Conservation (phyloP, 164 flowering plant genomes). For the Paratinospora sagittata region DNA sequence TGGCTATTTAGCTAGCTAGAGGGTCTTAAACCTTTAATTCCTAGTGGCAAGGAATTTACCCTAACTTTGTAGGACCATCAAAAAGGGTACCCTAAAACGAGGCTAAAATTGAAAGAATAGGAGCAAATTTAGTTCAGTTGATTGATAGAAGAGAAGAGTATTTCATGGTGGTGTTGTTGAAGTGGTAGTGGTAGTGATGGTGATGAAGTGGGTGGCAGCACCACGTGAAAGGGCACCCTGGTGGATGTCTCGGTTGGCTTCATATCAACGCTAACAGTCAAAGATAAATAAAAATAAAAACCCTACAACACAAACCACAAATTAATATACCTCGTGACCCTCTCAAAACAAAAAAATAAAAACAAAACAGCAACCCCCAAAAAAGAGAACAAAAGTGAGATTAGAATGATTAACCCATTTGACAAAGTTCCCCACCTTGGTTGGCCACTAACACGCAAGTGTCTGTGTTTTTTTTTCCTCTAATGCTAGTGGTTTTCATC, state of each 20-base stretch:
- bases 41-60: constrained; percentile 1
- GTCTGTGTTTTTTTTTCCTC: too few relatives aligned
- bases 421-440: constrained; percentile 28
- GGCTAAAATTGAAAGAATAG: neutral
- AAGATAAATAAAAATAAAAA: neutral
- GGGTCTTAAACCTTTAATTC: neutral
- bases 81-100: neutral
- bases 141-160: too few relatives aligned
- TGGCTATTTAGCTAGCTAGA: too few relatives aligned
- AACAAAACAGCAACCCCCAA: neutral
- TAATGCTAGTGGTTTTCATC: constrained; percentile 34
- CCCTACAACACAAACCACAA: neutral
- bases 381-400: neutral
- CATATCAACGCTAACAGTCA: constrained; percentile 10
- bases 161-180: too few relatives aligned
- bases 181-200: neutral
- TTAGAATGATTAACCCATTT: constrained; percentile 18
- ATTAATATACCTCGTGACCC: neutral
- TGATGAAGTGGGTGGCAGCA: constrained; percentile 9
- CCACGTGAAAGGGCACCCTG: constrained; percentile 9
- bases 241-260: constrained; percentile 12
- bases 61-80: neutral
- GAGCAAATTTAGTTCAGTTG: neutral
- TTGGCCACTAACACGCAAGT: constrained; percentile 39
- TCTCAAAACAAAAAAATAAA: constrained; percentile 13